Evolutionary conservation across 768 basidiomycete species (phyloP).

Genomic region (Russula earlei): DNA sequence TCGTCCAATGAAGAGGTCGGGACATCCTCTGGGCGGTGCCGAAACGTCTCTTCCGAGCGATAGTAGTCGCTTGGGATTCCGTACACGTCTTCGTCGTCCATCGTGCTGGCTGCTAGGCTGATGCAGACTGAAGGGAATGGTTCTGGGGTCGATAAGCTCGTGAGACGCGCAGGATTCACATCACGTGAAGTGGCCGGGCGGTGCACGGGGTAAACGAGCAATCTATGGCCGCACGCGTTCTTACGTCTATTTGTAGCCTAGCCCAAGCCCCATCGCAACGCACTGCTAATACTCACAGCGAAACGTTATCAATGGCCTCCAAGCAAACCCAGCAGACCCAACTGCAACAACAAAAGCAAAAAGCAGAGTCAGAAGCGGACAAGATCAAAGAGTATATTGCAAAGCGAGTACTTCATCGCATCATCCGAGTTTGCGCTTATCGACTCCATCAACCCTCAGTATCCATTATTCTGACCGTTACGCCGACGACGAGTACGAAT

Average conservation of each 20-base stretch:
- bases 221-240: not conserved
- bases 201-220: not conserved
- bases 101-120: not conserved
- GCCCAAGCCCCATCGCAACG: not conserved
- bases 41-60: not conserved
- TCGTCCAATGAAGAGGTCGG: not conserved
- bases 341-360: conserved; percentile 19
- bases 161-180: conserved; percentile 11
- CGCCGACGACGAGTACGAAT: conserved; percentile 87
- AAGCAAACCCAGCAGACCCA: conserved; percentile 15
- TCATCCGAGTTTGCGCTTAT: conserved; percentile 10
- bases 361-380: conserved; percentile 14
- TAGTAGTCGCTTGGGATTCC: conserved; percentile 5
- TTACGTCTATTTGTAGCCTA: not conserved
- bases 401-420: conserved; percentile 37
- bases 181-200: conserved; percentile 6
- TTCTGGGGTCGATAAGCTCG: not conserved
- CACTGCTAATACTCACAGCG: not conserved
- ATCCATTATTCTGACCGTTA: conserved; percentile 91
- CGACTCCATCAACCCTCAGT: conserved; percentile 31
- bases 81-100: conserved; percentile 8
- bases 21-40: not conserved
- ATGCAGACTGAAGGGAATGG: not conserved
- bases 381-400: conserved; percentile 67
- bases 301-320: conserved; percentile 11